Conservation (phyloP, 2,329 filamentous ascomycete species). For the Aspergillus fumigatus region DNA sequence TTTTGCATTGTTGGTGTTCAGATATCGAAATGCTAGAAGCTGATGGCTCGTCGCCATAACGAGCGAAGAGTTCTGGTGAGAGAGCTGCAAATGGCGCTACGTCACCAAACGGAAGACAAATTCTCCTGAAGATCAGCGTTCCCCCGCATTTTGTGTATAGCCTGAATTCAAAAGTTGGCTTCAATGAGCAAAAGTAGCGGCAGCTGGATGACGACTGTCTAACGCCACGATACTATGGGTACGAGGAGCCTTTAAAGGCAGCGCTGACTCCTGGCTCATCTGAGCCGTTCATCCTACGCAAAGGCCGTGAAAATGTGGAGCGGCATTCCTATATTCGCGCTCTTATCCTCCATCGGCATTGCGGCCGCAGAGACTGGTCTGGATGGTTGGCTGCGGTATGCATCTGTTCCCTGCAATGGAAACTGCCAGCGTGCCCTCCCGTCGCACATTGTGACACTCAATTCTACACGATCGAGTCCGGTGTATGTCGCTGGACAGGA, state of each 20-base stretch:
- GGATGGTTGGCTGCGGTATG: constrained; percentile 62
- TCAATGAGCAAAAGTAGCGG: background rate
- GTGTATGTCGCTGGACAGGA: constrained; percentile 58
- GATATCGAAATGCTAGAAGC: background rate
- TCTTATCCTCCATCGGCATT: background rate
- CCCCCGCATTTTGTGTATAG: background rate
- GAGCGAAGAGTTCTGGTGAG: background rate
- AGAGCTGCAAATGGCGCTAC: background rate
- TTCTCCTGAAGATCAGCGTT: background rate
- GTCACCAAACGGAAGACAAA: background rate
- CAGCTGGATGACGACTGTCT: background rate
- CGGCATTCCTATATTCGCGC: constrained; percentile 1
- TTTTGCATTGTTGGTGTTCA: background rate
- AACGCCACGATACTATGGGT: background rate
- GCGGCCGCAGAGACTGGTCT: constrained; percentile 56
- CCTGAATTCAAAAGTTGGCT: background rate
- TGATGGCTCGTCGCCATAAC: background rate
- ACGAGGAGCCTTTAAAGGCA: background rate
- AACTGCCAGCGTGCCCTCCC: constrained; percentile 43
- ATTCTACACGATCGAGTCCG: constrained; percentile 51
- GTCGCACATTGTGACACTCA: constrained; percentile 50
- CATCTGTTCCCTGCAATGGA: constrained; percentile 43
- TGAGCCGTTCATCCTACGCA: background rate
- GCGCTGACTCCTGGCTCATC: background rate
- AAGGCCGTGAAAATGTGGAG: background rate